Conservation (phyloP, 495 filamentous ascomycete genomes). For the Neurospora sp. region DNA sequence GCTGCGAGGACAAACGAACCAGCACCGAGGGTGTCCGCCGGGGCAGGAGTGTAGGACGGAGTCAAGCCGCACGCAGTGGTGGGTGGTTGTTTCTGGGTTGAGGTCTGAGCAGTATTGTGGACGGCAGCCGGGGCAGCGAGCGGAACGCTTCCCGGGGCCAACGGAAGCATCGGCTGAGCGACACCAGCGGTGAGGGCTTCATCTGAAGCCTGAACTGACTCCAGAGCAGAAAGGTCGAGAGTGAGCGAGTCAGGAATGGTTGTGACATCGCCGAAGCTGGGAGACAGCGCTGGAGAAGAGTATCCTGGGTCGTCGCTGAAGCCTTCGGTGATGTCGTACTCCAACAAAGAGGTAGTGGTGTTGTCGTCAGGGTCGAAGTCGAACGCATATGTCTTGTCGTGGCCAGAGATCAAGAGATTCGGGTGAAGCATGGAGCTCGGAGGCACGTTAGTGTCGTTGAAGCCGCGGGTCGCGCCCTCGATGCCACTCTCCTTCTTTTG, state of each 20-base stretch:
- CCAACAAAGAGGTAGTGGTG: not conserved
- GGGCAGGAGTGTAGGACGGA: not conserved
- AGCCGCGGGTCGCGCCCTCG: not conserved
- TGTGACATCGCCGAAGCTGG: no score
- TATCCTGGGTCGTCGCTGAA: not conserved
- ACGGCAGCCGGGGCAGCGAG: not conserved
- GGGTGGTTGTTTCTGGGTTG: not conserved
- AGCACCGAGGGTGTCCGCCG: not conserved
- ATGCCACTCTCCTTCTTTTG: not conserved
- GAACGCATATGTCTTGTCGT: not conserved
- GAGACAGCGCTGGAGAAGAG: not conserved
- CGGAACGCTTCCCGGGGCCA: accelerated
- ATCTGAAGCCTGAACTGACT: no score
- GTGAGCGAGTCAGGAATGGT: not conserved
- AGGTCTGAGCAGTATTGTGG: not conserved
- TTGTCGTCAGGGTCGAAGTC: not conserved
- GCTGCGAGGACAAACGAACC: not conserved
- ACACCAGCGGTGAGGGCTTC: not conserved
- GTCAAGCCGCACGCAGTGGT: not conserved
- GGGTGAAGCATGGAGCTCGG: not conserved
- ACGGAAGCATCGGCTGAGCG: not conserved
- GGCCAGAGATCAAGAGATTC: not conserved
- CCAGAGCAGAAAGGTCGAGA: not conserved
- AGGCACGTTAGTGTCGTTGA: not conserved
- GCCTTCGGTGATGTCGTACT: not conserved